phyloP scores from a whole-genome alignment of 2,329 filamentous ascomycete species.

The Alternaria sp. region DNA sequence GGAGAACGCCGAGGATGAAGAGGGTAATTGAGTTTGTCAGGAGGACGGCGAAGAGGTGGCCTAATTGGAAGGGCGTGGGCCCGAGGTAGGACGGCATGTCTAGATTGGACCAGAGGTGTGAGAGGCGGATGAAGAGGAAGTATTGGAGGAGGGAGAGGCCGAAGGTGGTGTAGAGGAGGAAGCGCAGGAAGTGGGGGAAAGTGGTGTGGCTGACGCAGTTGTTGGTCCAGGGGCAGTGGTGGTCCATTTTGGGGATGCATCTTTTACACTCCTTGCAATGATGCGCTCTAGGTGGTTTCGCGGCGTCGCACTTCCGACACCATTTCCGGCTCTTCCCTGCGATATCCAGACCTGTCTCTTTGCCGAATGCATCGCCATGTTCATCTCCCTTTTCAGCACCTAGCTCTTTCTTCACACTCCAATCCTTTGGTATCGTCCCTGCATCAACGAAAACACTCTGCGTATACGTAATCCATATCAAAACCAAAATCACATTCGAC shows the following conservation, averaged over 20 bases:
- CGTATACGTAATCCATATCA: conserved; percentile 74
- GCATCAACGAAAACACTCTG: conserved; percentile 66
- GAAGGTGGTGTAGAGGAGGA: conserved; percentile 72
- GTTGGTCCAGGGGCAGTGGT: conserved; percentile 84
- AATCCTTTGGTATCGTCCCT: conserved; percentile 57
- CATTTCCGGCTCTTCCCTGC: conserved; percentile 57
- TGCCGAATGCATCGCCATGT: background rate
- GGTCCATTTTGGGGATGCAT: conserved; percentile 83
- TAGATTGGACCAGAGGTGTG: conserved; percentile 68
- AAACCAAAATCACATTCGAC: conserved; percentile 71
- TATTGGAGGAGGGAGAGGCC: conserved; percentile 67
- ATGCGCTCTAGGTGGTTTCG: conserved; percentile 79
- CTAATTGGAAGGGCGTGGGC: conserved; percentile 65
- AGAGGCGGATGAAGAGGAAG: conserved; percentile 66
- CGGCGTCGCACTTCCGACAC: conserved; percentile 77
- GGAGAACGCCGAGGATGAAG: conserved; percentile 69
- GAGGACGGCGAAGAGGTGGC: conserved; percentile 66
- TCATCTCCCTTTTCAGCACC: background rate
- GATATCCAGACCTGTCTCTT: background rate
- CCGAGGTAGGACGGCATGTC: conserved; percentile 74
- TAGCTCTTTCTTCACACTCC: conserved; percentile 18
- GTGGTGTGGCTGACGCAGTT: conserved; percentile 85
- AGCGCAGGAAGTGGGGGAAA: conserved; percentile 82
- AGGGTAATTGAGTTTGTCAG: conserved; percentile 65
- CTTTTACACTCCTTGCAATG: conserved; percentile 78